Base-by-base conservation (phyloP, 108 stramenopile genomes). In the Fragilaria radians region DNA sequence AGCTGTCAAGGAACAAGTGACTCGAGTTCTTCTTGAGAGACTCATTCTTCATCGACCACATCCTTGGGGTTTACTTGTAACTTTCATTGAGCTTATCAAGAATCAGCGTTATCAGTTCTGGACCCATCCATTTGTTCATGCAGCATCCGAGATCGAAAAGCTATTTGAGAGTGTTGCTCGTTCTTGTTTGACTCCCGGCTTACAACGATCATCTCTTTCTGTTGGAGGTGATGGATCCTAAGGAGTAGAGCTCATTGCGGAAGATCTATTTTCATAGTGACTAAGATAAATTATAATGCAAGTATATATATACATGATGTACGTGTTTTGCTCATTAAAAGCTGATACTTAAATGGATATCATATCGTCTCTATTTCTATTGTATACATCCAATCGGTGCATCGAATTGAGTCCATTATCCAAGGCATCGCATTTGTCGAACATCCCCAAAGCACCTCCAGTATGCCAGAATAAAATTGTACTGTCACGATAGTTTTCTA, bases 61-160 rank as follows among this genome's bases (percentile, higher is more conserved):
- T 66, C 99, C 99, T 48, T 96, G 95, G 93, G 94, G 95, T 26
- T 66, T 95, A 62, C 67, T 96, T 14, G 88, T 95, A 55, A 99
- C 99, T 4, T 99, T 98, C 80, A 97, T 99, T 48, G 99, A 99
- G 79, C 89, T 99, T 61, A 98, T 99, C 66, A 98, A 98, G 78
- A 98, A 99, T 66, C 89, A 94, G n/a, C 80, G 90, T 32, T 99
- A 98, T 65, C 75, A 79, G 48, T 99, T 99, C 65, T 99, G 99
- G 99, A 82, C 72, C 59, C 93, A 98, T 68, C 74, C 95, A 30
- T 99, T 99, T 73, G 98, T 97, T 57, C 86, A 93, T 54, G 96
- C 96, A 68, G 93, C 96, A 27, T 86, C 97, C 24, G 98, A 99
- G 70, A 96, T 99, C 48, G 97, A 99, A 72, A 88, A 93, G 59